Base-by-base conservation (phyloP, 805 yeast species). In the Saccharomycopsis sp. region DNA sequence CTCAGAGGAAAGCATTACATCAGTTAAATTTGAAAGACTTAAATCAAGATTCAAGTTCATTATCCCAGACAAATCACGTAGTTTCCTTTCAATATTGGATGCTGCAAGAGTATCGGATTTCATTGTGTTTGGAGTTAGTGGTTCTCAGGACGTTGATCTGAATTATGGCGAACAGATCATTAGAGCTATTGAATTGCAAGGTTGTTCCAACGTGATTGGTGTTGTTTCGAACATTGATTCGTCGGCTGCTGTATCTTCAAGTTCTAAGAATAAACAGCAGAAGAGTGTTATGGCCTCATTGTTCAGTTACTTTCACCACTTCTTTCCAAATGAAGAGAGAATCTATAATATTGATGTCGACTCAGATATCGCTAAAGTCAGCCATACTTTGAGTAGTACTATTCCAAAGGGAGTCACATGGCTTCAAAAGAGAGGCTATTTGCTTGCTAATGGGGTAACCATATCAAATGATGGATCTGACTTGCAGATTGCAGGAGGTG, bases 361-460 rank as follows among this genome's bases (percentile, higher is more conserved):
- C 15, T 77, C 87, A 1, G 98, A 94, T 63, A 78, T 87, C n/a
- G 64, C 78, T 19, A 88, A 87, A 66, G 84, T 89, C 51, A 76
- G 87, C 49, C 82, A 99, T 70, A 75, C 78, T 2, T 66, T 94
- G 24, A 87, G 97, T 68, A 97, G 93, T 67, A 88, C 85, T 72
- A 82, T 85, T 66, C 99, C 99, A 25, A 85, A 84, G 67, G 82
- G 89, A 0, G 77, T 96, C 53, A 82, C 81, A 23, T 94, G 99
- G 98, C 85, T 98, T 73, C 97, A 93, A 65, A 73, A 84, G n/a
- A 78, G 99, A 68, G 93, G 97, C 5, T 94, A 91, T 73, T 56
- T 94, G 56, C 78, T 94, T 8, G 92, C 96, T 1, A 96, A 91
- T 64, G 67, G 72, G 2, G 76, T 87, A 0, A 71, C 68, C 61